Base-by-base conservation (phyloP, 441 rosid genomes). In the Brassica balearica region DNA sequence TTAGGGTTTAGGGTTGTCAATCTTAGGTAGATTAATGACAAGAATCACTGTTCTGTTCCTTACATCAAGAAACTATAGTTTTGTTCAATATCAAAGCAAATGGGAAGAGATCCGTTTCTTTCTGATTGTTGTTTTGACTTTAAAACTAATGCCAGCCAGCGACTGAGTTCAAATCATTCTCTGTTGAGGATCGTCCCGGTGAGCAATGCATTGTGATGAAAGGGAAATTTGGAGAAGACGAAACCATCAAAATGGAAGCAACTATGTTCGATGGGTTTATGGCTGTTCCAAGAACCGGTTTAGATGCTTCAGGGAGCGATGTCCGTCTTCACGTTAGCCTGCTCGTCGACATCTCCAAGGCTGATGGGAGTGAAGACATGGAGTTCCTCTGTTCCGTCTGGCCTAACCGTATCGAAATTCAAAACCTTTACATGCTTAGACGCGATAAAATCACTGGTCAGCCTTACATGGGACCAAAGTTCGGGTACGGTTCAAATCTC, bases 311-410 rank as follows among this genome's bases (percentile, higher is more conserved):
- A 2, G 87, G 80, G 8, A 79, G 77, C 64, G 85, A 90, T 69
- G 69, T 83, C 38, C 80, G 83, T 25, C 90, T 85, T 76, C 95
- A 89, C 76, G 75, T 91, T 15, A 89, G 88, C 80, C 36, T 93
- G 69, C 78, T 89, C 19, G 85, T 90, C 19, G 88, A 84, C 78
- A 75, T 91, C 8, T 80, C 84, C 68, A 93, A 87, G 80, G 59
- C 46, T 63, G 86, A 83, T 61, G 84, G 82, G 2, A 77, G 75
- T 48, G 80, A 82, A 46, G 82, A 70, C 2, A 41, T 88, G 48
- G 89, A 88, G 80, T 85, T 91, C 5, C 66, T 85, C 19, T 93
- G 97, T 81, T 88, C 95, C 0, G 91, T 91, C 0, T 90, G 96
- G 96, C 95, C 95, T 27, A 87, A 87, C 79, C 78, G 85, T 71